Base-by-base conservation (phyloP, 768 basidiomycete genomes). In the Hygrophoropsis aurantiaca region DNA sequence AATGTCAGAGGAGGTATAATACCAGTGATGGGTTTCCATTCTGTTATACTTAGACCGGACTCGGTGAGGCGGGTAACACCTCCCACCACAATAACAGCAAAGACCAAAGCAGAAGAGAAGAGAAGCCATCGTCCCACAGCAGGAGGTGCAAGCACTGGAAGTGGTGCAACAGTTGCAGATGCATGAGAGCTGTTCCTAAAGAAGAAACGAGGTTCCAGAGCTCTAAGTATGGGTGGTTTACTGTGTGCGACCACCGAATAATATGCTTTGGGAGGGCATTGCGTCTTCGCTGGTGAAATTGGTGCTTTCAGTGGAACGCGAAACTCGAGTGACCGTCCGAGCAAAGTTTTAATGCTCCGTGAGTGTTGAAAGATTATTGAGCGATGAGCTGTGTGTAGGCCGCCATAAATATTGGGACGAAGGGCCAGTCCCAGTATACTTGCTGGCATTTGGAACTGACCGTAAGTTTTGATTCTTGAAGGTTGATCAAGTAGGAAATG, bases 61-160 rank as follows among this genome's bases (percentile, higher is more conserved):
- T 99, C 97, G 2, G 97, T 99, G 49, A 99, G 79, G 35, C 97
- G 87, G 2, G 97, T 99, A 49, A 99, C 80, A 8, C 95, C 97
- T 23, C 97, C 97, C 4, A 99, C 90, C 44, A 98, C 86, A 57
- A 98, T 84, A 61, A 99, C 90, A 16, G 84, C 85, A 54, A 98
- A 87, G 19, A 95, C 92, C 25, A 99, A 73, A 4, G 80, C 81
- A 1, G 93, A 88, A 13, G 92, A 94, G 42, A 79, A 62, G 59
- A 94, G 75, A 15, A 99, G 80, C 93, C 95, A 97, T 49, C 78
- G 74, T 6, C 85, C 88, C 10, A 95, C 88, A 5, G 79, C 69
- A 0, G 82, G 84, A 5, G 84, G 70, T 4, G 90, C 75, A 15
- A 90, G 74, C 8, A 82, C 67, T 0, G 83, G 85, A 2, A 81